phyloP scores from a whole-genome alignment of 352 stramenopile genomes.

The Aphanomyces invadans region DNA sequence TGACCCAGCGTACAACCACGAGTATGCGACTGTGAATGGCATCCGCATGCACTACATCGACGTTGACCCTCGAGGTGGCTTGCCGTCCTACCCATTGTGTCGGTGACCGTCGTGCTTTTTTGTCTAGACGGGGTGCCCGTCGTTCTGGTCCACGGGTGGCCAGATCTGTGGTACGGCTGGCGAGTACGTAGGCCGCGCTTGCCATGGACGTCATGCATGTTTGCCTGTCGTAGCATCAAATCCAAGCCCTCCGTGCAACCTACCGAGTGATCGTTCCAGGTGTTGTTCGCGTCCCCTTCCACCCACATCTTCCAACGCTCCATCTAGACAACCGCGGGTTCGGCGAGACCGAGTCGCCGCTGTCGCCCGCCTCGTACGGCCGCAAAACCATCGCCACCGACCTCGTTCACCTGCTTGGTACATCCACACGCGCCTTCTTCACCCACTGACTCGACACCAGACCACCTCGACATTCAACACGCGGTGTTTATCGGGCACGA shows the following conservation, averaged over 20 bases:
- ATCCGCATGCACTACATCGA: constrained; percentile 54
- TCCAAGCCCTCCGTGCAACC: constrained; percentile 37
- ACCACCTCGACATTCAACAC: constrained; percentile 53
- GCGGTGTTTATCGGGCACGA: constrained; percentile 68
- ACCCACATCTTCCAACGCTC: no score
- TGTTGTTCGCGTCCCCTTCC: background rate
- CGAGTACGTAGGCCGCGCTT: constrained; percentile 28
- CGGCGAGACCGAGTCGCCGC: constrained; percentile 30
- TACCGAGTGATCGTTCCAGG: constrained; percentile 50
- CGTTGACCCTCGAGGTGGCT: constrained; percentile 31
- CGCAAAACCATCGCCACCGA: constrained; percentile 8
- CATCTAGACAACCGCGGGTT: constrained; percentile 40
- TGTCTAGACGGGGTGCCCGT: constrained; percentile 34
- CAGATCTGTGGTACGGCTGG: constrained; percentile 55
- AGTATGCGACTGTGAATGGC: constrained; percentile 26
- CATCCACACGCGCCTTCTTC: background rate
- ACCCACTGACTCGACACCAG: constrained; percentile 22
- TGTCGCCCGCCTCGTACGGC: constrained; percentile 21
- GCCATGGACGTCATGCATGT: background rate
- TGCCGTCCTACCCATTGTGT: background rate
- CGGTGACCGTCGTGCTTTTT: background rate
- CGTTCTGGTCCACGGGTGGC: constrained; percentile 58
- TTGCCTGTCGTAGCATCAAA: constrained; percentile 36
- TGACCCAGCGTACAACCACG: constrained; percentile 17
- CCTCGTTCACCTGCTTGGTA: constrained; percentile 13